These are phyloP conservation scores for Kokia cookei DNA, from an alignment of 441 rosid genomes.

Conservation along the genomic window DNA sequence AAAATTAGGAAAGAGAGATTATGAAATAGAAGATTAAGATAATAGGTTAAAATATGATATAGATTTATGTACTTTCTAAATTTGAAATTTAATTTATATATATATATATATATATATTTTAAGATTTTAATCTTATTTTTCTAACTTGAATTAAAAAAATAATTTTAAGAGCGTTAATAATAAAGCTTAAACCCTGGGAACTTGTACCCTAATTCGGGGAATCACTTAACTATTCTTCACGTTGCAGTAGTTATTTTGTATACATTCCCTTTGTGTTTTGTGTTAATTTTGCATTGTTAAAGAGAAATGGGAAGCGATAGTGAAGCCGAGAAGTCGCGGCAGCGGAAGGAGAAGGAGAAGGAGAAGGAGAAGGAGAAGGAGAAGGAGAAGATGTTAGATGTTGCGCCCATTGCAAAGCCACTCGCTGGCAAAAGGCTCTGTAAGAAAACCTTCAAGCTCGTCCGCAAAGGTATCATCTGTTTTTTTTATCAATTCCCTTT, in stretches of 20 bases:
- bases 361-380: conserved; percentile 55
- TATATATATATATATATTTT: too few relatives aligned
- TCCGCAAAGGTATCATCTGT: conserved; percentile 54
- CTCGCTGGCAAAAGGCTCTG: conserved; percentile 89
- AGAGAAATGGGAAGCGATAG: conserved; percentile 49
- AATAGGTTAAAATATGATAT: too few relatives aligned
- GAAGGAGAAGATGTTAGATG: conserved; percentile 48
- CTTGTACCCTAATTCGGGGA: conserved; percentile 25
- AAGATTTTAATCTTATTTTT: too few relatives aligned
- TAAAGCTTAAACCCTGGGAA: neutral
- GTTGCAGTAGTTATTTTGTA: neutral
- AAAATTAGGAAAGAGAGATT: too few relatives aligned
- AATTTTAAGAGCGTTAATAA: neutral
- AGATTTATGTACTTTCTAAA: too few relatives aligned
- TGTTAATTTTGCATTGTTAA: neutral
- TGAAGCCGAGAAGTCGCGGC: conserved; percentile 64
- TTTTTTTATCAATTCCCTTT: neutral
- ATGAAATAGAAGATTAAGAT: too few relatives aligned
- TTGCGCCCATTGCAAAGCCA: conserved; percentile 92
- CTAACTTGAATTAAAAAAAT: too few relatives aligned
- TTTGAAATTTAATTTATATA: too few relatives aligned
- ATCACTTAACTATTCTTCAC: neutral
- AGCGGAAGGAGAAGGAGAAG: conserved; percentile 19
- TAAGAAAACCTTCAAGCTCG: conserved; percentile 83
- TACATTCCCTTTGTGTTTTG: neutral